Base-by-base conservation (phyloP, 495 filamentous ascomycete species). In the Pseudevernia furfuracea region DNA sequence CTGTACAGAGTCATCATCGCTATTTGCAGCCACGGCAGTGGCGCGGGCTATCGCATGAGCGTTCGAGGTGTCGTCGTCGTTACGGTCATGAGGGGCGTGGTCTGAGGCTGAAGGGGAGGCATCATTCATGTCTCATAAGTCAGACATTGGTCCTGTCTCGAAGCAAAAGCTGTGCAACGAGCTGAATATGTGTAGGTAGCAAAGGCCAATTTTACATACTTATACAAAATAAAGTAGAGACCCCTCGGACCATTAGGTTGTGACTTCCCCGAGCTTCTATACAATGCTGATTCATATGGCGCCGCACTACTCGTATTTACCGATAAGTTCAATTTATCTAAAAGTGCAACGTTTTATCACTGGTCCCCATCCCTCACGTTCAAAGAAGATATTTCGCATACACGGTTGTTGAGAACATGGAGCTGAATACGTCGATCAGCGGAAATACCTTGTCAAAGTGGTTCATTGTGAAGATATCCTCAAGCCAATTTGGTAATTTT, bases 81-180 rank as follows among this genome's bases (percentile, higher is more conserved):
- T 30, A 11, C 57, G 61, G 25, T 39, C 64, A 58, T 63, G 52
- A n/a, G 66, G 61, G 32, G 58, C 46, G 56, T 63, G 52, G 32
- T 63, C 52, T 63, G 61, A 63, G 57, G 62, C 52, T 46, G 62
- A 46, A 34, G 30, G 30, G 55, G 67, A 59, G 62, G 59, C 69
- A 67, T 62, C 67, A 58, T 66, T 61, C 67, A 64, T 69, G 59
- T 65, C 68, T 64, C 60, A 66, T 55, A 65, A 70, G 59, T 72
- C 64, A 73, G 68, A 74, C 73, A 74, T 74, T 70, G 65, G 68
- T 63, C 58, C 62, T 46, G 19, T 23, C 19, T 21, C n/a, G 61
- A 48, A 58, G 39, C 43, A 43, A 34, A 41, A 41, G 25, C 25
- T 44, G 32, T 60, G 58, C 58, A n/a, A 44, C 14, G 52, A 34